Conservation (phyloP, 2,329 filamentous ascomycete species). For the Boeremia exigua region DNA sequence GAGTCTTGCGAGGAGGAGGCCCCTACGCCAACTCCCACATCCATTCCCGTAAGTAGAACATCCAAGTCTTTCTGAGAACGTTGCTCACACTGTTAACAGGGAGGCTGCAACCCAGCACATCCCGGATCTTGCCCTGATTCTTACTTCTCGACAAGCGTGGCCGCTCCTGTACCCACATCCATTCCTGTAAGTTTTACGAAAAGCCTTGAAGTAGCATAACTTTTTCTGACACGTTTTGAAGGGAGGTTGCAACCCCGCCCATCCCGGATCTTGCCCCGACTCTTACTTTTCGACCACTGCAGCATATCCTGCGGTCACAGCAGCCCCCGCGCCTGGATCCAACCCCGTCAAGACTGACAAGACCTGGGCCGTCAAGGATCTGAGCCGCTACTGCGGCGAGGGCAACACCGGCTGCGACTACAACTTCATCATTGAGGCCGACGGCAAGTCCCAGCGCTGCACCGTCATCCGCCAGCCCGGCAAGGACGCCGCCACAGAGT, state of each 20-base stretch:
- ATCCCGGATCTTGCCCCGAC: too few relatives aligned
- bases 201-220: too few relatives aligned
- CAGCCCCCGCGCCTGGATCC: slow-evolving; percentile 8
- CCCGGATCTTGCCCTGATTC: slow-evolving; percentile 7
- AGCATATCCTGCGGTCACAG: too few relatives aligned
- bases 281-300: too few relatives aligned
- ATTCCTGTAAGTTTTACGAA: too few relatives aligned
- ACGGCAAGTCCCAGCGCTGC: slow-evolving; percentile 21
- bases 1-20: too few relatives aligned
- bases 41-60: background rate
- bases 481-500: slow-evolving; percentile 20
- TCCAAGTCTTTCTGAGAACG: too few relatives aligned
- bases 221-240: too few relatives aligned
- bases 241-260: too few relatives aligned
- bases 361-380: slow-evolving; percentile 19
- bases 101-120: slow-evolving; percentile 11
- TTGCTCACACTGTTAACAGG: background rate
- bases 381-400: slow-evolving; percentile 21
- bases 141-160: slow-evolving; percentile 10
- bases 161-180: too few relatives aligned
- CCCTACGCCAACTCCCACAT: background rate
- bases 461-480: slow-evolving; percentile 23
- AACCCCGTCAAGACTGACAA: slow-evolving; percentile 18
- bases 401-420: slow-evolving; percentile 26
- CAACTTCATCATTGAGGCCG: slow-evolving; percentile 20